Evolutionary conservation across 2,329 filamentous ascomycete species (phyloP), one percentile per base, ranked within the genome.

Genomic region (Alternaria sp.): DNA sequence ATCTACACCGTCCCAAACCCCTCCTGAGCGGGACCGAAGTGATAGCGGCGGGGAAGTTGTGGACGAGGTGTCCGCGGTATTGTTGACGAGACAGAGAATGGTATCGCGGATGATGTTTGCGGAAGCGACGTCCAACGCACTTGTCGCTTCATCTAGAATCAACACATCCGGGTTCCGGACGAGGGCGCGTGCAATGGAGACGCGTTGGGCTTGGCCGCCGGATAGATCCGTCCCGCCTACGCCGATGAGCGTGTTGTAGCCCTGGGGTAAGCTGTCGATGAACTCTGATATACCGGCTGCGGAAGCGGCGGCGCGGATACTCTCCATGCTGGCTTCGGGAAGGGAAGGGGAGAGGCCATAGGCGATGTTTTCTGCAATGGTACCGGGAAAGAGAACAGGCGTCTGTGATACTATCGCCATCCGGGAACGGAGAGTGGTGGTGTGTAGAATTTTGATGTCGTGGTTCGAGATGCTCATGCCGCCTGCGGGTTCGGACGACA

Each of bases 121-220:
- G 37, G 85, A 89, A 65, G 88, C 85, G 0, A 84, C 82, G 70
- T 97, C 93, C 0, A 98, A 81, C 0, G 90, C 89, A 26, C 88
- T 91, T 0, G 93, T 97, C 1, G 93, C 91, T 78, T 97, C 93
- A 68, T 98, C 94, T 2, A 97, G 79, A 2, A 97, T 84, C 14
- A 97, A 79, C 2, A 97, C 80, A 39, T 84, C 83, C 0, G 93
- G 93, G 13, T 83, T 80, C 0, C 92, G 84, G 0, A 90, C 84
- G 0, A 97, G 80, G 0, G 93, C 92, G 1, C 93, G 83, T 0
- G 93, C 92, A 60, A 97, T 93, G 21, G 88, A 88, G 2, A 97
- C 77, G 0, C 92, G 84, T 73, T 97, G 93, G 0, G 89, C 86
- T 74, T 97, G 93, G 0, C 94, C 94, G 0, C 92, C 92, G 0